These are phyloP conservation scores for Plasmodium billcollinsi DNA, from an alignment of 169 alveolate genomes.

Conservation along the genomic window DNA sequence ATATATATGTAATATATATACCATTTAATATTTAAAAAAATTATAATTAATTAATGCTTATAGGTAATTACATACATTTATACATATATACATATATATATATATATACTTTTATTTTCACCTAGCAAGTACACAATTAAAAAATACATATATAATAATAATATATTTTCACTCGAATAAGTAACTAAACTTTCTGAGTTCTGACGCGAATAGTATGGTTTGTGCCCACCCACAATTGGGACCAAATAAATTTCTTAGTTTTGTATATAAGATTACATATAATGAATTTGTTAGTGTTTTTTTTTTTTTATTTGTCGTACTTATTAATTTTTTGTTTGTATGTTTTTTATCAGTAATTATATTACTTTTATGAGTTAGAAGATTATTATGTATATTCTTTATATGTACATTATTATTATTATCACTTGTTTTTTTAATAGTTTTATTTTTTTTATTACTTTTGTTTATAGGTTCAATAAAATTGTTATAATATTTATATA, in stretches of 20 bases:
- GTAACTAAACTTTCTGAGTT: constrained; percentile 46
- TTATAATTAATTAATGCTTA: no score
- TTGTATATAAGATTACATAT: constrained; percentile 40
- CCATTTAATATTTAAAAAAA: no score
- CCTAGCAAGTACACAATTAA: no score
- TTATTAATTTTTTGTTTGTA: not conserved
- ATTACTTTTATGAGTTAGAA: not conserved
- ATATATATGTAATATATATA: no score
- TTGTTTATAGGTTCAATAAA: constrained; percentile 8
- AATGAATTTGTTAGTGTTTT: constrained; percentile 48
- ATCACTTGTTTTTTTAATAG: not conserved
- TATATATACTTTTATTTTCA: no score
- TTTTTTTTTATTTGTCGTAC: constrained; percentile 6
- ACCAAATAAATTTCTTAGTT: constrained; percentile 48
- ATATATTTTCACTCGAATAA: constrained; percentile 23
- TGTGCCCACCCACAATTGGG: constrained; percentile 79
- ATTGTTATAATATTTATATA: constrained; percentile 47
- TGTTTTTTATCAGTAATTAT: not conserved
- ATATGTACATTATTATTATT: not conserved
- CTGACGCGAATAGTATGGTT: constrained; percentile 62
- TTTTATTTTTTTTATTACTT: not conserved
- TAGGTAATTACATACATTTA: no score
- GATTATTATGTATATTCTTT: not conserved
- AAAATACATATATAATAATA: not conserved
- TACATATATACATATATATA: no score